Percentiles rank a stretch among this genome's conserved stretches.
Evolutionary conservation across 2,329 filamentous ascomycete genomes (phyloP).

Genomic region (Fusarium longipes): DNA sequence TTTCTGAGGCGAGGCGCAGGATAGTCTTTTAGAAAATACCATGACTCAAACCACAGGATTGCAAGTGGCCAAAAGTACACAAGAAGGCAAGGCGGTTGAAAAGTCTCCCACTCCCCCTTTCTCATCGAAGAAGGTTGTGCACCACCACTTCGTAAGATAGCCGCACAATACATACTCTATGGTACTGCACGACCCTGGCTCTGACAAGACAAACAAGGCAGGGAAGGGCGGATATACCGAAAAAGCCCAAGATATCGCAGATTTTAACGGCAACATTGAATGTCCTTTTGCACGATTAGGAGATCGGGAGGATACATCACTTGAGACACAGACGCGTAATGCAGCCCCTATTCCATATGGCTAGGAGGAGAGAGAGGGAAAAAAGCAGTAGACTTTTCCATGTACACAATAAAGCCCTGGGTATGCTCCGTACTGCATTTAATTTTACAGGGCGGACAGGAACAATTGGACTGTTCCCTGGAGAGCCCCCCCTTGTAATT

Average conservation of each 20-base stretch:
- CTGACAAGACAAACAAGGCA: slow-evolving; percentile 3
- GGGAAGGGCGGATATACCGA: slow-evolving; percentile 17
- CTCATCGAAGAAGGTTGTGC: background rate
- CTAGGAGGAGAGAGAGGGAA: background rate
- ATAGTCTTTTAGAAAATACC: background rate
- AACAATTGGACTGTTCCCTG: slow-evolving; percentile 10
- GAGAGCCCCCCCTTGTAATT: slow-evolving; percentile 4
- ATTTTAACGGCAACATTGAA: slow-evolving; percentile 8
- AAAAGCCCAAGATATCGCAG: background rate
- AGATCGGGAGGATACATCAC: background rate
- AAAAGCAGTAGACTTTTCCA: background rate
- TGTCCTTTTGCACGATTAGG: slow-evolving; percentile 4
- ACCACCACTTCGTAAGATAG: slow-evolving; percentile 23
- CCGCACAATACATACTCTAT: slow-evolving; percentile 17
- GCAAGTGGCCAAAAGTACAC: background rate
- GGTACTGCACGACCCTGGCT: background rate
- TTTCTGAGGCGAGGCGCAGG: slow-evolving; percentile 2
- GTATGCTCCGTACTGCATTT: background rate
- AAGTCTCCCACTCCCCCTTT: slow-evolving; percentile 22
- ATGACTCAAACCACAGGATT: slow-evolving; percentile 11
- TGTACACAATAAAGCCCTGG: background rate
- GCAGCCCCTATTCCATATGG: slow-evolving; percentile 17
- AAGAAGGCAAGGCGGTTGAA: slow-evolving; percentile 26
- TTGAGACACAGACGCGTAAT: slow-evolving; percentile 32
- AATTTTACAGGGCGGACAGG: slow-evolving; percentile 4